Evolutionary conservation across 2,329 filamentous ascomycete species (phyloP).

Genomic region (Pyricularia pennisetigena): DNA sequence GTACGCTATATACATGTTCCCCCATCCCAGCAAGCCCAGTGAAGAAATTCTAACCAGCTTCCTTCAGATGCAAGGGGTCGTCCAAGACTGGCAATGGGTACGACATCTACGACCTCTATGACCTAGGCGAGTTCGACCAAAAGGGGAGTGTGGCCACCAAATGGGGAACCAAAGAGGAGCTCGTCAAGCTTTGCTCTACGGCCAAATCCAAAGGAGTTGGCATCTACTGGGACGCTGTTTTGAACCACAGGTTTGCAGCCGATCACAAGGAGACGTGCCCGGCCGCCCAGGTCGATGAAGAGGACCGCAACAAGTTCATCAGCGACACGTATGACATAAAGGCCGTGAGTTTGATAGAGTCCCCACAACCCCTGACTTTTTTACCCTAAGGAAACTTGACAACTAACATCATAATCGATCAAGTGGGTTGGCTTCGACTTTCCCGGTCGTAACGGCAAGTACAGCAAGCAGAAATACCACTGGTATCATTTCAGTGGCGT

Average conservation of each 20-base stretch:
- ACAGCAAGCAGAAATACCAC: slow-evolving; percentile 56
- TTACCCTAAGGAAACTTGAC: neutral
- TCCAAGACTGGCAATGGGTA: slow-evolving; percentile 56
- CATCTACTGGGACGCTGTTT: slow-evolving; percentile 62
- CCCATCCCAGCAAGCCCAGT: neutral
- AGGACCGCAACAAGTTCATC: slow-evolving; percentile 47
- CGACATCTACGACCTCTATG: slow-evolving; percentile 59
- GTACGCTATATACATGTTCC: slow-evolving; percentile 8
- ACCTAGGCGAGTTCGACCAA: slow-evolving; percentile 66
- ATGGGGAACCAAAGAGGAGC: slow-evolving; percentile 58
- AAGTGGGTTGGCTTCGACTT: slow-evolving; percentile 61
- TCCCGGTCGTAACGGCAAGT: slow-evolving; percentile 48
- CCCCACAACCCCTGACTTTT: too few species aligned
- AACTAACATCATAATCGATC: slow-evolving; percentile 48
- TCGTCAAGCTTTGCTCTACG: slow-evolving; percentile 39
- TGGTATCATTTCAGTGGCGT: slow-evolving; percentile 64
- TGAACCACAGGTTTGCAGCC: slow-evolving; percentile 68
- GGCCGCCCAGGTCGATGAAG: slow-evolving; percentile 53
- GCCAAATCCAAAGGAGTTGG: slow-evolving; percentile 48
- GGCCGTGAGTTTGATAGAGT: slow-evolving; percentile 22
- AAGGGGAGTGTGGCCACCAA: slow-evolving; percentile 56
- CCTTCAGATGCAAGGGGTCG: slow-evolving; percentile 49
- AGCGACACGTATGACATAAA: slow-evolving; percentile 54
- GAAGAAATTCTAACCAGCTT: too few species aligned
- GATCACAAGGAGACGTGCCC: slow-evolving; percentile 54